Conservation (phyloP, 805 yeast species). For the Danielia oregonensis region DNA sequence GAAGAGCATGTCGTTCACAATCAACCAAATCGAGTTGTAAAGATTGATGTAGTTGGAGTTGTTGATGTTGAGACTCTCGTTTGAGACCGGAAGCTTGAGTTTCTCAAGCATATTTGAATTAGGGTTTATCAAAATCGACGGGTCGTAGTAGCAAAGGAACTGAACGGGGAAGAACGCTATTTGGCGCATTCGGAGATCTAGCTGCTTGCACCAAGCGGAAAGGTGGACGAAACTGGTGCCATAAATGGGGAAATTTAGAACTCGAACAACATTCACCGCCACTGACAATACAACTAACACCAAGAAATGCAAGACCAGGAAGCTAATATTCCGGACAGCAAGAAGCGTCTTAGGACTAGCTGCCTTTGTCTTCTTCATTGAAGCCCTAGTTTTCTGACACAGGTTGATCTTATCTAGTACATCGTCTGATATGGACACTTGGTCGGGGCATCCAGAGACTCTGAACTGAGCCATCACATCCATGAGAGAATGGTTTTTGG, state of each 20-base stretch:
- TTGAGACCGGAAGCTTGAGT: slow-evolving; percentile 32
- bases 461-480: slow-evolving; percentile 4
- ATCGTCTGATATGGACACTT: slow-evolving; percentile 24
- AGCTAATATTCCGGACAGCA: neutral
- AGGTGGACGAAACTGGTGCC: slow-evolving; percentile 30
- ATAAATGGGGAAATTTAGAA: slow-evolving; percentile 25
- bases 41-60: slow-evolving; percentile 64
- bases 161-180: slow-evolving; percentile 77
- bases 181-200: slow-evolving; percentile 75
- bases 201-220: slow-evolving; percentile 70
- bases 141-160: slow-evolving; percentile 53
- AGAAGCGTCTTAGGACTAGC: neutral
- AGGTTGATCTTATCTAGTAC: slow-evolving; percentile 33
- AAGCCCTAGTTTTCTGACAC: slow-evolving; percentile 18
- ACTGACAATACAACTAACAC: neutral
- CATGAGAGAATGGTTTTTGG: neutral
- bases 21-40: slow-evolving; percentile 86
- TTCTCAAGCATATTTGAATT: slow-evolving; percentile 42
- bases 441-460: neutral
- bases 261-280: neutral
- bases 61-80: slow-evolving; percentile 34
- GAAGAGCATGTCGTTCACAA: slow-evolving; percentile 72
- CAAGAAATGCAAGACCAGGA: neutral
- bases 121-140: slow-evolving; percentile 19
- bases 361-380: neutral